Base-by-base conservation (phyloP, 2,329 filamentous ascomycete species). In the Pseudogymnoascus sp. region DNA sequence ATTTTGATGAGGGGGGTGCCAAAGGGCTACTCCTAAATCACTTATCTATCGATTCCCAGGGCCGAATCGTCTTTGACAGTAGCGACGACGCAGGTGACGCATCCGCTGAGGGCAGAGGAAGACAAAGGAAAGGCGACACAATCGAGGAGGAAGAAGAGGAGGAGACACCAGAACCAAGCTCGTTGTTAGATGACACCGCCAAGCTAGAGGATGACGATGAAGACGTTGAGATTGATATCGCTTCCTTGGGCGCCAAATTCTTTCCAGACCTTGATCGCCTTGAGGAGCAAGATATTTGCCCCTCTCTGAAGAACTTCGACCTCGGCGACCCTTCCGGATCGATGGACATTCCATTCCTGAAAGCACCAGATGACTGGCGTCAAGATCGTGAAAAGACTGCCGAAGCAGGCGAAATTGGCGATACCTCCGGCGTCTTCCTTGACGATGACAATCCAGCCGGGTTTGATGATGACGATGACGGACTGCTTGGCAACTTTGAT, bases 1-100 rank as follows among this genome's bases (percentile, higher is more conserved):
- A 99, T 77, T 99, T 99, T 67, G 94, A 99, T 72, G 94, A 99
- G 77, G 94, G 94, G 19, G 94, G 94, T 62, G 94, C 94, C 62
- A 99, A 97, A 75, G 94, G 94, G 19, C 80, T 99, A 42, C 81
- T 99, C 19, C 82, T 99, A 33, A 99, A 99, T 72, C 93, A 99
- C 75, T 81, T 99, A n/a, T 91, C 93, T 72, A 97, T 99, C 67
- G 94, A 99, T 74, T 84, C 85, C 1, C 86, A 91, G 66, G 94
- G 94, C 42, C 85, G 93, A 36, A 99, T 99, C 65, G 92, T 99
- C 4, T 99, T 99, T 72, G 94, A 99, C 76, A 97, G 93, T 78
- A 97, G 92, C 71, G 93, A 99, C 73, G 94, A 97, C 73, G 76
- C 83, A 19, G 83, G 79, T 14, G 84, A 87, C 66, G 78, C 77